Percentiles rank a stretch among this genome's conserved stretches.
Evolutionary conservation across 768 basidiomycete species (phyloP).

Genomic region (Termitomyces sp.): DNA sequence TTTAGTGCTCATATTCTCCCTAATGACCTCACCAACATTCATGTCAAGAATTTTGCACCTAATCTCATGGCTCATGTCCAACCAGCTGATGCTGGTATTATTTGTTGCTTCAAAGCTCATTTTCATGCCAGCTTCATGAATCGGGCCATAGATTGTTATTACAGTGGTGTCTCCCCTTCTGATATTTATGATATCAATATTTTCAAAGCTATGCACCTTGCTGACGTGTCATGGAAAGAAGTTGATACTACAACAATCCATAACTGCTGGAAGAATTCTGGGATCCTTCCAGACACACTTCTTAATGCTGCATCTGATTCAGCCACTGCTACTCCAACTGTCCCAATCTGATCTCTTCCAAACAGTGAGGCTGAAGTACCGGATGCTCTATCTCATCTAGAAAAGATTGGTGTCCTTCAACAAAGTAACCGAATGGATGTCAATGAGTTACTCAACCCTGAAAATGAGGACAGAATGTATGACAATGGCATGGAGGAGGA

Average conservation of each 20-base stretch:
- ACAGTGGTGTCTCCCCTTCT: conserved; percentile 18
- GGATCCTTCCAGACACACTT: conserved; percentile 19
- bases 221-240: no score
- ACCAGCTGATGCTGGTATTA: no score
- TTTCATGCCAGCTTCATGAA: conserved; percentile 3
- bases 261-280: conserved; percentile 27
- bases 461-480: neutral
- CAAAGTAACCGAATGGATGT: conserved; percentile 3
- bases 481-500: neutral
- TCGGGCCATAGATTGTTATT: conserved; percentile 25
- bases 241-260: no score
- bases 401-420: conserved; percentile 5
- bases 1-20: no score
- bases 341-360: conserved; percentile 20
- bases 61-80: conserved; percentile 29
- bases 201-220: no score
- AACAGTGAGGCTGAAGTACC: conserved; percentile 6
- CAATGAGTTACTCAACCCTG: conserved; percentile 4
- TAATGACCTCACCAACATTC: neutral
- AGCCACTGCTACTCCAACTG: conserved; percentile 4
- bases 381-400: neutral
- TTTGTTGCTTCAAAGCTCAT: no score
- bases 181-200: conserved; percentile 31
- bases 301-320: neutral
- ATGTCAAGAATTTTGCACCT: conserved; percentile 16